These are phyloP conservation scores for Ophiocordyceps camponoti-floridani DNA, from an alignment of 2,329 filamentous ascomycete species.

Conservation along the genomic window DNA sequence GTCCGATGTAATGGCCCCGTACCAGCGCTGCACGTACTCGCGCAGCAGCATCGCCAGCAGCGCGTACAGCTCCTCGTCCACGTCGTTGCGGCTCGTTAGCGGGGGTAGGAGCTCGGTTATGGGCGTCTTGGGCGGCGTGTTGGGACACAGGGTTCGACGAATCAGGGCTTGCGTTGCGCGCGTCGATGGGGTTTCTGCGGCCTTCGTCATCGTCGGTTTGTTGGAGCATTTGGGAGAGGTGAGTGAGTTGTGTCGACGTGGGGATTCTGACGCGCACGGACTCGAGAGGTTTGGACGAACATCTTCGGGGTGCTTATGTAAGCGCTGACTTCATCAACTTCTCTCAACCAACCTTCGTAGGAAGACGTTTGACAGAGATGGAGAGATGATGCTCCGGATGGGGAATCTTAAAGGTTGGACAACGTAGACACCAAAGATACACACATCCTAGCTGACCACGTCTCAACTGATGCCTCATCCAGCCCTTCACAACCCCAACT, in stretches of 20 bases:
- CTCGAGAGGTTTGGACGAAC: too few species aligned
- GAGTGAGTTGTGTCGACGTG: too few species aligned
- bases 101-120: slow-evolving; percentile 56
- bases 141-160: slow-evolving; percentile 67
- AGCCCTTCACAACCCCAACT: slow-evolving; percentile 6
- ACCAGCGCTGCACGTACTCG: slow-evolving; percentile 88
- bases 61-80: slow-evolving; percentile 86
- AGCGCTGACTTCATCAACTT: too few species aligned
- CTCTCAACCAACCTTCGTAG: too few species aligned
- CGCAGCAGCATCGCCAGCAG: slow-evolving; percentile 77
- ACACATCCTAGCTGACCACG: too few species aligned
- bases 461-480: slow-evolving; percentile 9
- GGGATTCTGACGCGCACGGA: too few species aligned
- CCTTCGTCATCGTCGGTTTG: not conserved
- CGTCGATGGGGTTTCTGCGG: slow-evolving; percentile 46
- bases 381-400: too few species aligned
- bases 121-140: slow-evolving; percentile 45
- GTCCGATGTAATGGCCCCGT: slow-evolving; percentile 79
- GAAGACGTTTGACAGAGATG: too few species aligned
- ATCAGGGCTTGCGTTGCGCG: slow-evolving; percentile 67
- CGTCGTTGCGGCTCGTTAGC: slow-evolving; percentile 82
- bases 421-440: too few species aligned
- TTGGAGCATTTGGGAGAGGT: too few species aligned
- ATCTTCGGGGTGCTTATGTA: too few species aligned
- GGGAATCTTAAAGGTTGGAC: too few species aligned